A percentile compares a stretch with the other conserved stretches of the same genome.
Conservation (phyloP, 2,329 filamentous ascomycete species). For the Microascus cirrosus region DNA sequence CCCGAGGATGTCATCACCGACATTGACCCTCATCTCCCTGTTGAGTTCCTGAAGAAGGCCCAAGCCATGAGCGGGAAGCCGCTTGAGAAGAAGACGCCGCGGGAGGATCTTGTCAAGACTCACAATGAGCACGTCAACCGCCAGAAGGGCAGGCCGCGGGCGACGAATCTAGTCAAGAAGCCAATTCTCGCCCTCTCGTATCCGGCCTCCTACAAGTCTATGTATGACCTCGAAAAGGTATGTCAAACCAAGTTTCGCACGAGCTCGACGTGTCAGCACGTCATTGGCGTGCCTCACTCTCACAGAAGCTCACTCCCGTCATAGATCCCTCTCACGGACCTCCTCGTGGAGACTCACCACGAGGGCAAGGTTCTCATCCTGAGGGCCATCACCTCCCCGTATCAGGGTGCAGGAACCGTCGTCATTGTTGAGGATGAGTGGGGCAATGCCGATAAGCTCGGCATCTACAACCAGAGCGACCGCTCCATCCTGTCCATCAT, state of each 20-base stretch:
- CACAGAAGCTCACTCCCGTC: neutral
- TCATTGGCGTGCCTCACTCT: neutral
- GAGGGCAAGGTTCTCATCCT: slow-evolving; percentile 18
- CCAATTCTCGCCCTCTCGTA: slow-evolving; percentile 12
- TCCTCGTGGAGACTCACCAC: slow-evolving; percentile 21
- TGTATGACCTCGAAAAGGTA: slow-evolving; percentile 7
- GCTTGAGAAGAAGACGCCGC: slow-evolving; percentile 6
- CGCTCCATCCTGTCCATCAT: slow-evolving; percentile 18
- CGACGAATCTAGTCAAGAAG: slow-evolving; percentile 13
- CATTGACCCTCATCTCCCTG: slow-evolving; percentile 11
- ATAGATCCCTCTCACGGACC: slow-evolving; percentile 17
- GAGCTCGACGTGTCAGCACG: neutral
- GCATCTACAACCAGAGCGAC: slow-evolving; percentile 24
- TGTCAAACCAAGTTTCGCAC: neutral
- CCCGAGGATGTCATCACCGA: slow-evolving; percentile 12
- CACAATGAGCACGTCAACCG: slow-evolving; percentile 11
- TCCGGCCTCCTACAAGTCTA: slow-evolving; percentile 9
- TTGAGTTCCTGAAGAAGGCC: slow-evolving; percentile 11
- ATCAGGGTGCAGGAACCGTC: slow-evolving; percentile 19
- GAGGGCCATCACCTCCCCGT: slow-evolving; percentile 17
- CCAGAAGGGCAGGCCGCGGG: slow-evolving; percentile 5
- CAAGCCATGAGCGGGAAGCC: slow-evolving; percentile 11
- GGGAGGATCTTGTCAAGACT: slow-evolving; percentile 8
- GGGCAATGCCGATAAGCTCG: slow-evolving; percentile 23
- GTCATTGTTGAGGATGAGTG: slow-evolving; percentile 22